Evolutionary conservation across 371 early-diverging fungal species (phyloP), one percentile per base, ranked within the genome.

Genomic region (Mucor velutinosus): DNA sequence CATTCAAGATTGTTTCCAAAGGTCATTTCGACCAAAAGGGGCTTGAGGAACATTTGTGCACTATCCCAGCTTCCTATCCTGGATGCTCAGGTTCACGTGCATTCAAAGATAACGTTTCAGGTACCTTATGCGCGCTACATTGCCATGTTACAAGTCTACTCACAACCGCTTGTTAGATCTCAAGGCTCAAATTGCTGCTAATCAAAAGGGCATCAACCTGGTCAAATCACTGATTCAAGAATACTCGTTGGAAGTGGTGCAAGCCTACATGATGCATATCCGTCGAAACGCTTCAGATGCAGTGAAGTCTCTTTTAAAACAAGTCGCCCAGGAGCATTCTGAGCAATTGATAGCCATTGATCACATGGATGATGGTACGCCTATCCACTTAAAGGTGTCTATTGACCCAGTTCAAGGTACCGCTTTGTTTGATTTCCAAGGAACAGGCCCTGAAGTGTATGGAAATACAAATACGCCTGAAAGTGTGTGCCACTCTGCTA

Each of bases 171-270:
- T 21, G 7, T 51, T 62, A 78, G 99, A 98, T 73, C 76, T 98
- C 66, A 95, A 96, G 80, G 96, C 95, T 0, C 95, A 95, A 65
- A 93, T 97, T 56, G 98, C 99, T 7, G 98, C 99, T 29, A 99
- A 99, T 75, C 93, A 97, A 69, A 89, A 93, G 58, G 99, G 99
- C 7, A 97, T 97, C 51, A 72, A 69, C 2, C 89, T 99, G 17
- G 91, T 97, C 19, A 86, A 89, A 66, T 80, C 84, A 7, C 78
- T 99, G 60, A 95, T 97, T 66, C 71, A 76, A 8, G 96, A 97
- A 72, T 96, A 93, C 66, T 89, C 92, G 0, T 74, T 96, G 43
- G 84, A 90, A n/a, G 90, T 92, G 0, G 97, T 97, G 0, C 96
- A 96, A 63, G 93, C 94, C 3, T 99, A 97, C 74, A 97, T 99